Evolutionary conservation across 306 rosid species (phyloP).

Genomic region (Cucumis hystrix): DNA sequence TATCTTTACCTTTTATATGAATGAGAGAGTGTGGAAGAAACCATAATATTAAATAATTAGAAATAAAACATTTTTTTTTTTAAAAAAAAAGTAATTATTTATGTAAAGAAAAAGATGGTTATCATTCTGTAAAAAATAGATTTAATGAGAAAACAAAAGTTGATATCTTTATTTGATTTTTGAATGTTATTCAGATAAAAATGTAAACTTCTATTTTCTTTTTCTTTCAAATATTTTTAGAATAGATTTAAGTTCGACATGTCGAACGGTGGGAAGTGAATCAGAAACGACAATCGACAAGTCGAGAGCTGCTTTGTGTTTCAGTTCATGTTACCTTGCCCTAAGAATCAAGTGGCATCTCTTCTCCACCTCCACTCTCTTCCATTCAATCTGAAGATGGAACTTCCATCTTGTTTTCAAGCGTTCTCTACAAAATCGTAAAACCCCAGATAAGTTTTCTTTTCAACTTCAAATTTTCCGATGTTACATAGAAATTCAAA

Average conservation of each 20-base stretch:
- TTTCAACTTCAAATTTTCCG: neutral
- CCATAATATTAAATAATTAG: too few species aligned
- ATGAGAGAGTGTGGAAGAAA: too few species aligned
- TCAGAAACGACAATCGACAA: neutral
- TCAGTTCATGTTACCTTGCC: neutral
- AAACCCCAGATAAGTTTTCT: neutral
- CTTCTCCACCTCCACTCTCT: neutral
- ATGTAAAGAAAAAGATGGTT: too few species aligned
- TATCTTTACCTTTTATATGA: too few species aligned
- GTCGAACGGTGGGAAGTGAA: neutral
- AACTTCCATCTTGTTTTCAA: neutral
- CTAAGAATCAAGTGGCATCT: neutral
- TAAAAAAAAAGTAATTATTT: too few species aligned
- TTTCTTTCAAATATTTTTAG: neutral
- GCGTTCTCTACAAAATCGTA: neutral
- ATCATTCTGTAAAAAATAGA: too few species aligned
- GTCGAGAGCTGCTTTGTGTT: neutral
- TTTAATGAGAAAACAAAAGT: too few species aligned
- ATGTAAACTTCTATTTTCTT: neutral
- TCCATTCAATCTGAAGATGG: neutral
- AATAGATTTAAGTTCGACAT: neutral
- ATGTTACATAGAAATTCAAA: neutral
- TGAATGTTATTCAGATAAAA: too few species aligned
- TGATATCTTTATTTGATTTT: too few species aligned
- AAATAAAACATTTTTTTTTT: too few species aligned